Conservation (phyloP, 768 basidiomycete genomes). For the Baorangia bicolor region DNA sequence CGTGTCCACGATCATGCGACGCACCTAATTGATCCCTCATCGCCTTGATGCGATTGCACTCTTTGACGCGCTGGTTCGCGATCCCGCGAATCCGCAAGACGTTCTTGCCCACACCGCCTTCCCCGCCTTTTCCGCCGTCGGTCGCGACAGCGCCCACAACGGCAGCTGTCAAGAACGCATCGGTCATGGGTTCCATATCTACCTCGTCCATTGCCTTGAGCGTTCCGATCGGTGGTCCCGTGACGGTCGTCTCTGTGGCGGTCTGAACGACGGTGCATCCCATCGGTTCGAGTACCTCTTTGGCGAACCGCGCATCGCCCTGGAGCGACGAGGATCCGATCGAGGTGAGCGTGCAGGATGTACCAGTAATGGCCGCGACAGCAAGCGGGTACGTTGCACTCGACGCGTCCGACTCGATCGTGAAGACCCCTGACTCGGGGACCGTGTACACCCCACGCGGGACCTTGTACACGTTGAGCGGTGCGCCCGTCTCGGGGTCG, state of each 20-base stretch:
- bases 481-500: conserved; percentile 58
- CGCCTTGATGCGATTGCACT: conserved; percentile 94
- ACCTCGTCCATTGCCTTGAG: conserved; percentile 62
- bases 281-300: conserved; percentile 91
- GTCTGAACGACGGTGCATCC: conserved; percentile 92
- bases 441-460: conserved; percentile 77
- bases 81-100: conserved; percentile 90
- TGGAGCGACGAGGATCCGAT: conserved; percentile 91
- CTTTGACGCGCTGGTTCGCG: conserved; percentile 97
- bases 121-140: conserved; percentile 45
- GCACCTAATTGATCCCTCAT: conserved; percentile 95
- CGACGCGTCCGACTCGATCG: conserved; percentile 93
- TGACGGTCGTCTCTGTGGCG: conserved; percentile 84
- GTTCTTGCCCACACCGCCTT: conserved; percentile 30
- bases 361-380: conserved; percentile 96
- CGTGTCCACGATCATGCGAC: conserved; percentile 15
- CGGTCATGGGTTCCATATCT: conserved; percentile 99
- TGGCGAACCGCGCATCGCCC: conserved; percentile 96
- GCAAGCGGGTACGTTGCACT: conserved; percentile 97
- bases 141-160: conserved; percentile 87
- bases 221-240: conserved; percentile 83
- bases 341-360: conserved; percentile 88
- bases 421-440: conserved; percentile 63
- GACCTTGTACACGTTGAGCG: conserved; percentile 82
- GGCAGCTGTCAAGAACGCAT: conserved; percentile 95